Evolutionary conservation across 768 basidiomycete species (phyloP), one percentile per base, ranked within the genome.

Genomic region (Serendipita indica): DNA sequence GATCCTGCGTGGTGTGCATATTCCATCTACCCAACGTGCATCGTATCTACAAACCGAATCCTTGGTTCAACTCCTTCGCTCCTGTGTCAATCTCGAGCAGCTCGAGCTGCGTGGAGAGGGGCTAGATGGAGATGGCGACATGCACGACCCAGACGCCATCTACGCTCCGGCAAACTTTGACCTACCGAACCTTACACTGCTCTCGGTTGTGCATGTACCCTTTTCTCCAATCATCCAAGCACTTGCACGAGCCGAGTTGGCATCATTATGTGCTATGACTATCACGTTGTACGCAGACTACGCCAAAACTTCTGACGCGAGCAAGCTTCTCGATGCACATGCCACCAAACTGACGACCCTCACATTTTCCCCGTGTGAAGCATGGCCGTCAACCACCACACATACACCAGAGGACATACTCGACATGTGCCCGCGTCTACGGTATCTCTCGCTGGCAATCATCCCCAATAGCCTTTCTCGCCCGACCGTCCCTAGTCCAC

Each of bases 401-500:
- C 12, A 54, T 10, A 16, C 32, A n/a, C 25, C 30, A n/a, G 32
- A 27, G n/a, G 32, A 54, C 32, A 16, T 84, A 16, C 70, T 86
- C 16, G 64, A 67, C 37, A 72, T 70, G 33, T 78, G 74, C 30
- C 82, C 83, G 16, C 70, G 72, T 33, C 72, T 89, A 4, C 74
- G 72, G n/a, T 82, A 84, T 65, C 77, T 89, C 34, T 84, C 86
- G 0, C 74, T 89, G 45, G 85, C 88, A 69, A 73, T 86, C 0
- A 70, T 87, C 10, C 86, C 87, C 1, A 62, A 83, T 49, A 57
- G 63, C 5, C 65, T 79, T 4, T 64, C 68, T 18, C 41, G 62
- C 20, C 59, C 63, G 58, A 62, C 63, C 34, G 73, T 73, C 66
- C 61, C 39, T 25, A 73, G 74, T 5, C 72, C 73, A 10, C 72